phyloP scores from a whole-genome alignment of 495 filamentous ascomycete species.

The Xylaria palmicola region DNA sequence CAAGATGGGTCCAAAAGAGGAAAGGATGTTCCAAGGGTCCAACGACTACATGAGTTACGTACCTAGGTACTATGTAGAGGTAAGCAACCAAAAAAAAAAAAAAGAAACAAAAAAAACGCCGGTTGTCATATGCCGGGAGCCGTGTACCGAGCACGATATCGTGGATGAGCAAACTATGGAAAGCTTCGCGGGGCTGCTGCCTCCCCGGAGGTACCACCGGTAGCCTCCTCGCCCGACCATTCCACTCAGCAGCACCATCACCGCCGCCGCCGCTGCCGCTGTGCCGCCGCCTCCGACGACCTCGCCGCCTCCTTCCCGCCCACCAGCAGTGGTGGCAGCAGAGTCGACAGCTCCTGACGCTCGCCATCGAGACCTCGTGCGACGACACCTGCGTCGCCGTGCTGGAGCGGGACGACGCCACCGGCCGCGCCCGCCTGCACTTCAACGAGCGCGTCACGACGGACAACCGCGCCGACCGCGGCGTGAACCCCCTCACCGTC shows the following conservation, averaged over 20 bases:
- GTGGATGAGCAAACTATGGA: conserved; percentile 6
- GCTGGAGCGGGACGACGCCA: conserved; percentile 56
- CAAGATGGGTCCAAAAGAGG: background rate
- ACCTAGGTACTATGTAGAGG: background rate
- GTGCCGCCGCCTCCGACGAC: background rate
- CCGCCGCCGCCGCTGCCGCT: background rate
- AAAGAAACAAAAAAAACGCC: too few relatives aligned
- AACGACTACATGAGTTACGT: background rate
- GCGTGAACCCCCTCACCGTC: conserved; percentile 75
- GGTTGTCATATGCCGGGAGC: too few relatives aligned
- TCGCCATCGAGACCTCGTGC: conserved; percentile 96
- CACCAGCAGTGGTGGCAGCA: too few relatives aligned
- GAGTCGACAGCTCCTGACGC: conserved; percentile 53
- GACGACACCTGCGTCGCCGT: conserved; percentile 94
- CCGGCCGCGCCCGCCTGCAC: conserved; percentile 54
- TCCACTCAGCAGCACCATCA: background rate
- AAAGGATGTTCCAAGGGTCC: background rate
- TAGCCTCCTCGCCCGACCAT: background rate
- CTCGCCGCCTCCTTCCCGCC: background rate
- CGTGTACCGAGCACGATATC: too few relatives aligned
- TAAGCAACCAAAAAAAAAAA: too few relatives aligned
- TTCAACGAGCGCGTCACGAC: conserved; percentile 83
- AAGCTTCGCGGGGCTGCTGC: conserved; percentile 5
- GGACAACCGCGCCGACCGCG: conserved; percentile 65
- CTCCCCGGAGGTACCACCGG: background rate